Evolutionary conservation across 768 basidiomycete genomes (phyloP), one percentile per base, ranked within the genome.

Genomic region (Leccinum variicolor): DNA sequence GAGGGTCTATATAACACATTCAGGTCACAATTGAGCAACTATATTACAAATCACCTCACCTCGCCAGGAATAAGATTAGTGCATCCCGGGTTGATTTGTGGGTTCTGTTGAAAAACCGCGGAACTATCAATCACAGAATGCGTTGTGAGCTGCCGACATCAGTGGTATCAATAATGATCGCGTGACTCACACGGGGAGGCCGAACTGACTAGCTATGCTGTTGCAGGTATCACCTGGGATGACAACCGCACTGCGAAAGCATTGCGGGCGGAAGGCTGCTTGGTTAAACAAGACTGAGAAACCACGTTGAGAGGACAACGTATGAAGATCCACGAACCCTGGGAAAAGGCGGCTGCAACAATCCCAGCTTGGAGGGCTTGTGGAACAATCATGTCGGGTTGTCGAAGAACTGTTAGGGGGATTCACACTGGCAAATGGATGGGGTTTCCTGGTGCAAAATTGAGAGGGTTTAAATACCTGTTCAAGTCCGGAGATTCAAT

Each of bases 191-290:
- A 84, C 84, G 41, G 86, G 86, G 60, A 80, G 82, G 54, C 82
- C 80, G 64, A 85, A 64, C 19, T 77, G 67, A 29, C 80, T 79
- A 63, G 84, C 88, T 69, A 91, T 90, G 53, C 59, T 65, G 71
- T 90, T 11, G 69, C 89, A 91, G 57, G 78, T 81, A 65, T 90
- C 85, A 33, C 82, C 83, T 6, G 67, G 52, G 14, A 13, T 13
- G 14, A 90, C 78, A 52, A 81, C 85, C 66, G 85, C 84, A 19
- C 67, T 77, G 62, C 89, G 83, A n/a, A 79, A 74, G 68, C 89
- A 90, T 29, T 29, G 28, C 4, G 33, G 33, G 14, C 11, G 13
- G 57, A 74, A 59, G 10, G 57, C 13, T 5, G 74, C 75, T 28
- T 79, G 83, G 86, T 85, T 19, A 61, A 68, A 66, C 9, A 10